Conservation (phyloP, 495 filamentous ascomycete species). For the Amorphotheca resinae region DNA sequence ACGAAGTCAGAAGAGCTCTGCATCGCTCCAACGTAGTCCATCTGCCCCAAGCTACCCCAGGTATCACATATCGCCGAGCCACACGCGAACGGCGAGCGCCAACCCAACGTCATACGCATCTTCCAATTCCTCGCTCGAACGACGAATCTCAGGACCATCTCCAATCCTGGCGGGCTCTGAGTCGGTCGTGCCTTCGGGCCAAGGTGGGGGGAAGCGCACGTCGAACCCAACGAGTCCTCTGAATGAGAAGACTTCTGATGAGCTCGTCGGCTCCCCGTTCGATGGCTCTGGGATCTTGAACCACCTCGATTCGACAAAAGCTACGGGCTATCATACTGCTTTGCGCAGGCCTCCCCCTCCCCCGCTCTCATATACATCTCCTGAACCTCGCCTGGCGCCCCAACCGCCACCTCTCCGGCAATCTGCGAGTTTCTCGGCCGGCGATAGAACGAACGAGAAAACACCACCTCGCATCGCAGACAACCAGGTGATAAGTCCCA, state of each 20-base stretch:
- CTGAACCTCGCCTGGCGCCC: constrained; percentile 39
- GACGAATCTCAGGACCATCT: constrained; percentile 29
- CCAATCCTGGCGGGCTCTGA: constrained; percentile 33
- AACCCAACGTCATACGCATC: constrained; percentile 29
- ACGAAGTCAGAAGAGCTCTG: constrained; percentile 41
- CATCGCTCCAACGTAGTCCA: constrained; percentile 53
- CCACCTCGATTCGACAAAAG: constrained; percentile 55
- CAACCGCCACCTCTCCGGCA: constrained; percentile 52
- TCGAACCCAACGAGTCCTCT: constrained; percentile 32
- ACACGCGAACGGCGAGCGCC: constrained; percentile 23
- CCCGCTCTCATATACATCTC: constrained; percentile 42
- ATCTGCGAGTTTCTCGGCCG: constrained; percentile 66
- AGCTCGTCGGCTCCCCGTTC: constrained; percentile 57
- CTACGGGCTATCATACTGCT: constrained; percentile 34
- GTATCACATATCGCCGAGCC: constrained; percentile 26
- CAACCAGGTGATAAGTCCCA: constrained; percentile 45
- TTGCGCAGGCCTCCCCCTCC: constrained; percentile 37
- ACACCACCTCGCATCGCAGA: constrained; percentile 38
- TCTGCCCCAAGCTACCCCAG: constrained; percentile 46
- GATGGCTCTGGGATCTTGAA: constrained; percentile 57
- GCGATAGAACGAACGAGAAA: constrained; percentile 42
- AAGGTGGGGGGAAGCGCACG: constrained; percentile 3
- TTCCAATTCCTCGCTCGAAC: constrained; percentile 29
- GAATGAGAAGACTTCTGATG: constrained; percentile 52
- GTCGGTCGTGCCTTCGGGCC: constrained; percentile 22